phyloP scores from a whole-genome alignment of 306 rosid species.

The Hippophae rhamnoides region DNA sequence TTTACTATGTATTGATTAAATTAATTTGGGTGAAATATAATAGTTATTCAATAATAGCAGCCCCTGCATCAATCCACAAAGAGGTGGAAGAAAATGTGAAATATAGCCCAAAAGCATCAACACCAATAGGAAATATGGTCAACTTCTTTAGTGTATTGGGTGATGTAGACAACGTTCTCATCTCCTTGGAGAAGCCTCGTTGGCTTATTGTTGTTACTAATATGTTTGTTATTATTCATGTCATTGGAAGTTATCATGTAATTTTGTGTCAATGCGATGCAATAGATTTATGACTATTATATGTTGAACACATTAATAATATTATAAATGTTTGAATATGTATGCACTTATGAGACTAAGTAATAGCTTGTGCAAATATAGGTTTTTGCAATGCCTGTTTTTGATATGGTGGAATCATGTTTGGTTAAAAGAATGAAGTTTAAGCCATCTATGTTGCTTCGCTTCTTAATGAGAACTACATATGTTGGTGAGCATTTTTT shows the following conservation, averaged over 20 bases:
- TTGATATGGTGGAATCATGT: slow-evolving; percentile 27
- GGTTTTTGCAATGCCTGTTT: slow-evolving; percentile 35
- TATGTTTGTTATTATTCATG: slow-evolving; percentile 32
- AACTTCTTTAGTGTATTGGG: slow-evolving; percentile 30
- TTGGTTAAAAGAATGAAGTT: slow-evolving; percentile 24
- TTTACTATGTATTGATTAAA: neutral
- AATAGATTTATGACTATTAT: no score
- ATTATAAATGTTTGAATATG: no score
- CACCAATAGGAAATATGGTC: slow-evolving; percentile 19
- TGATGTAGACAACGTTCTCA: slow-evolving; percentile 29
- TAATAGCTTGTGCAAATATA: neutral
- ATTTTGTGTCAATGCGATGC: no score
- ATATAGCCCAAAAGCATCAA: slow-evolving; percentile 21
- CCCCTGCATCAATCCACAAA: slow-evolving; percentile 12
- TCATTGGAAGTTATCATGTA: slow-evolving; percentile 34
- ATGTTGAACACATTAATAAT: no score
- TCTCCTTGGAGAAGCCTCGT: slow-evolving; percentile 25
- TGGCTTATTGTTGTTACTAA: slow-evolving; percentile 31
- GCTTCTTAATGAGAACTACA: slow-evolving; percentile 17
- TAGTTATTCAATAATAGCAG: slow-evolving; percentile 22
- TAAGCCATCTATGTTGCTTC: slow-evolving; percentile 21
- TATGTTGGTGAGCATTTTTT: slow-evolving; percentile 24
- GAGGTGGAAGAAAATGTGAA: slow-evolving; percentile 20
- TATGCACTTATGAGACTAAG: neutral
- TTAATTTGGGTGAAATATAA: neutral